Conservation (phyloP, 441 rosid genomes). For the Mallotus japonicus region DNA sequence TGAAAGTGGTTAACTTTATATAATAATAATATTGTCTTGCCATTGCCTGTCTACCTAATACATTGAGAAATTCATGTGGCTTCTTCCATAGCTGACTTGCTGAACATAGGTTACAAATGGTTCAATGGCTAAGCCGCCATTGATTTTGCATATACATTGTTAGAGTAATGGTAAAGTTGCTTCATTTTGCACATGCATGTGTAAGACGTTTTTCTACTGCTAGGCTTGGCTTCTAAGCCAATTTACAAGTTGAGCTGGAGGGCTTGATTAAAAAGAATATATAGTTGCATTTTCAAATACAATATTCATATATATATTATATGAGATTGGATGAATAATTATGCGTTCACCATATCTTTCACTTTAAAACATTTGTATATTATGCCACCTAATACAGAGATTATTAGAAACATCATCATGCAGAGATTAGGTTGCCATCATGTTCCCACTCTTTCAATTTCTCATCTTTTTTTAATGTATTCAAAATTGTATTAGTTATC, state of each 20-base stretch:
- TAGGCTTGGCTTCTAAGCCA: slow-evolving; percentile 17
- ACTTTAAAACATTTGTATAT: not conserved
- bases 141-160: not conserved
- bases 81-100: not conserved
- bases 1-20: not conserved
- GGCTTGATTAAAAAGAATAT: too few relatives aligned
- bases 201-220: not conserved
- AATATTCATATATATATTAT: too few relatives aligned
- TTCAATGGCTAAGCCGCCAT: not conserved
- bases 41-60: slow-evolving; percentile 5
- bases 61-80: slow-evolving; percentile 1
- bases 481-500: slow-evolving; percentile 12
- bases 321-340: too few relatives aligned
- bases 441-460: slow-evolving; percentile 9
- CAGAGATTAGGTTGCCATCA: slow-evolving; percentile 26
- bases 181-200: too few relatives aligned
- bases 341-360: not conserved
- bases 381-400: slow-evolving; percentile 15
- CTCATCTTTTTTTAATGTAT: not conserved
- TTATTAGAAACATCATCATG: slow-evolving; percentile 4
- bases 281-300: too few relatives aligned
- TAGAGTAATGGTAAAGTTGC: not conserved
- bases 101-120: not conserved
- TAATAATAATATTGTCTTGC: not conserved
- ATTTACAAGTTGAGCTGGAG: not conserved